phyloP scores from a whole-genome alignment of 2,329 filamentous ascomycete species.

The Fusarium luffae region DNA sequence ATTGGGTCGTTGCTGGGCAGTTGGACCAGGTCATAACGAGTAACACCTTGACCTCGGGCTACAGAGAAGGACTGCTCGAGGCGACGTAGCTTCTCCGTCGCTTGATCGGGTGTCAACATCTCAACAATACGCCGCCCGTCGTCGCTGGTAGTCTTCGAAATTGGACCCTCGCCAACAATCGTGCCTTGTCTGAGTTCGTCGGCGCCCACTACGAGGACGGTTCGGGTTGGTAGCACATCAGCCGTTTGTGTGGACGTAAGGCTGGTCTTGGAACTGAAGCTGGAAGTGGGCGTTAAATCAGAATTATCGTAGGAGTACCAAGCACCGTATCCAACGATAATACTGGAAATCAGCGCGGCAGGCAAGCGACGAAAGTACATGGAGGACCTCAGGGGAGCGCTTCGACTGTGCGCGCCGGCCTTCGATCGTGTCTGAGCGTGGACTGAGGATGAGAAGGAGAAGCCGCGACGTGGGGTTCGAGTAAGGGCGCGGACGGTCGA shows the following conservation, averaged over 20 bases:
- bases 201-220: slow-evolving; percentile 86
- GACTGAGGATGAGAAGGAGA: slow-evolving; percentile 62
- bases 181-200: slow-evolving; percentile 91
- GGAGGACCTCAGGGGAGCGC: slow-evolving; percentile 70
- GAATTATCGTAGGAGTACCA: slow-evolving; percentile 75
- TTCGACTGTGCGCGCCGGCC: slow-evolving; percentile 55
- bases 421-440: slow-evolving; percentile 68
- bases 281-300: slow-evolving; percentile 48
- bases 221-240: slow-evolving; percentile 65
- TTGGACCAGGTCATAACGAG: slow-evolving; percentile 94
- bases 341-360: slow-evolving; percentile 73
- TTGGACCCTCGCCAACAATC: slow-evolving; percentile 84
- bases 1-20: slow-evolving; percentile 97
- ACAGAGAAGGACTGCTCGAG: slow-evolving; percentile 94
- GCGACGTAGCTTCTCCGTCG: slow-evolving; percentile 86
- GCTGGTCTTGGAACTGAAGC: slow-evolving; percentile 51
- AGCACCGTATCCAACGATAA: slow-evolving; percentile 77
- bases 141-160: slow-evolving; percentile 88
- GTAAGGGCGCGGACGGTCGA: slow-evolving; percentile 68
- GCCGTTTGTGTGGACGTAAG: slow-evolving; percentile 55
- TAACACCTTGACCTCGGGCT: slow-evolving; percentile 87
- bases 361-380: slow-evolving; percentile 80
- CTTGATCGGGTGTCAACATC: slow-evolving; percentile 96
- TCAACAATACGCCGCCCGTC: slow-evolving; percentile 88
- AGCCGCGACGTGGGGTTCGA: slow-evolving; percentile 59